Percentiles rank a stretch among this genome's conserved stretches.
These are phyloP conservation scores for Tulasnella sp. DNA, from an alignment of 768 basidiomycete genomes.

Conservation along the genomic window DNA sequence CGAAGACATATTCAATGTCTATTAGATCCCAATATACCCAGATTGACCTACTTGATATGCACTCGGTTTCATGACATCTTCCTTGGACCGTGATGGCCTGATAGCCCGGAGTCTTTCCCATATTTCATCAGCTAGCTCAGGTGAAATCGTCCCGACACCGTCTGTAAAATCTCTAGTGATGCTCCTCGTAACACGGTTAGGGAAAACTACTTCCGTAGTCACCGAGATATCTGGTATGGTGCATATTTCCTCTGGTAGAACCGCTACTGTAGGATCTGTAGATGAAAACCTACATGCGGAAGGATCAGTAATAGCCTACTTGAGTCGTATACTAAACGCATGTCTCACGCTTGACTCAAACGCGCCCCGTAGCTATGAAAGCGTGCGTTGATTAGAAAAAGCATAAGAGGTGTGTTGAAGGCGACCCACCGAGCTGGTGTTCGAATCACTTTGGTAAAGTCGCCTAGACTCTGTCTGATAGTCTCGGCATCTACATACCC, in stretches of 20 bases:
- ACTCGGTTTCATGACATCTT: slow-evolving; percentile 21
- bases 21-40: background rate
- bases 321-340: background rate
- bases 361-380: slow-evolving; percentile 52
- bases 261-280: slow-evolving; percentile 57
- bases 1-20: background rate
- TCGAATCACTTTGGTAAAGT: slow-evolving; percentile 39
- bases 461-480: slow-evolving; percentile 53
- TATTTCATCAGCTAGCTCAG: slow-evolving; percentile 41
- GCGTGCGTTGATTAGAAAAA: background rate
- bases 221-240: slow-evolving; percentile 43
- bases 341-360: slow-evolving; percentile 51
- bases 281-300: slow-evolving; percentile 47
- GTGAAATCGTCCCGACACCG: slow-evolving; percentile 68
- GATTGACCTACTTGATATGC: slow-evolving; percentile 38
- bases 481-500: slow-evolving; percentile 39
- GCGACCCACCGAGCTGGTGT: slow-evolving; percentile 45
- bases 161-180: slow-evolving; percentile 48
- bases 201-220: background rate
- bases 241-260: slow-evolving; percentile 47
- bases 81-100: background rate
- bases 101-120: slow-evolving; percentile 32
- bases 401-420: slow-evolving; percentile 12
- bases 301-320: no score
- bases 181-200: no score